Evolutionary conservation across 352 stramenopile genomes (phyloP).

Genomic region (Phytopythium mirpurense): DNA sequence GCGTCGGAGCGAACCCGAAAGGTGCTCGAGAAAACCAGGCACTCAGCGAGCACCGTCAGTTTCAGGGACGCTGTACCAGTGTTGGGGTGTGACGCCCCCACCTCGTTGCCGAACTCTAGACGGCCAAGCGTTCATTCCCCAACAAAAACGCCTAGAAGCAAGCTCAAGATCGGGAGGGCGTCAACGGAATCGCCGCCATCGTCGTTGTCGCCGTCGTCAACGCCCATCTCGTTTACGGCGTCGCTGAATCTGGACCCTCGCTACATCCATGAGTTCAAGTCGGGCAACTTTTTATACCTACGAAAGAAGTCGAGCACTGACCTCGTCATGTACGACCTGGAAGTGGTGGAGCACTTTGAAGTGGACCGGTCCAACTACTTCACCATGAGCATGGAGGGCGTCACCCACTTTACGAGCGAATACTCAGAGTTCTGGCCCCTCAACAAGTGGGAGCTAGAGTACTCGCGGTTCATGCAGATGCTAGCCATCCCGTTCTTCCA

Average conservation of each 20-base stretch:
- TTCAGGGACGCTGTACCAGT: conserved; percentile 10
- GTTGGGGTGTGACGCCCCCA: too few relatives aligned
- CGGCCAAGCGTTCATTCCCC: conserved; percentile 11
- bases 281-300: conserved; percentile 80
- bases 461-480: conserved; percentile 89
- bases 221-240: conserved; percentile 70
- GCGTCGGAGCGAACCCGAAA: conserved; percentile 53
- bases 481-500: conserved; percentile 89
- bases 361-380: conserved; percentile 89
- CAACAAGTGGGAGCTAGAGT: conserved; percentile 92
- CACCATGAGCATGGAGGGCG: conserved; percentile 88
- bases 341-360: conserved; percentile 79
- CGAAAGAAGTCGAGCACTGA: conserved; percentile 59
- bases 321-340: conserved; percentile 77
- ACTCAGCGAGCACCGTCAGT: conserved; percentile 9
- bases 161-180: not conserved
- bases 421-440: conserved; percentile 90
- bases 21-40: conserved; percentile 29
- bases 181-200: conserved; percentile 3
- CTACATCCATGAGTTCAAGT: conserved; percentile 71
- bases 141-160: conserved; percentile 19
- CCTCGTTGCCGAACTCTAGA: not conserved
- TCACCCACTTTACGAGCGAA: conserved; percentile 90
- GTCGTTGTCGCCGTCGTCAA: conserved; percentile 9
- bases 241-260: conserved; percentile 70